Evolutionary conservation across 176 grass and related monocot species (phyloP), one percentile per base, ranked within the genome.

Genomic region (Calamus simplicifolius): DNA sequence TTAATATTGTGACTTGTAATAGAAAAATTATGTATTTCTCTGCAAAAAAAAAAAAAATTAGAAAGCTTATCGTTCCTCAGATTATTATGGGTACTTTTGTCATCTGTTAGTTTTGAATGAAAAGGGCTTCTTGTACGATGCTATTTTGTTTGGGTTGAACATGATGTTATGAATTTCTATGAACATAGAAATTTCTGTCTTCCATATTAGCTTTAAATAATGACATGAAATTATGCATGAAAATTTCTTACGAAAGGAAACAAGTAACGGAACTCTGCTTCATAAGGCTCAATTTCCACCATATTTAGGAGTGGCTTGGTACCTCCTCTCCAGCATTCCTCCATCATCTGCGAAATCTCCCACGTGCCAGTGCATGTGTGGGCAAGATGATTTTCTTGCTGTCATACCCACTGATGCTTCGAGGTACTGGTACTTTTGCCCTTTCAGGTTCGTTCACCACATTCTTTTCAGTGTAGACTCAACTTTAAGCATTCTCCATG

Each of bases 361-460:
- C 87, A 85, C 88, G 78, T 97, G 86, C 86, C 83, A 96, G 77
- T 85, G 74, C 25, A 97, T 69, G 86, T 63, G 75, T 88, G 4
- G 81, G 92, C 27, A 97, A 3, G 10, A 77, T 64, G 21, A 73
- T 54, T 77, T 67, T 81, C 68, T 65, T 74, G 56, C 69, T 73
- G 3, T 29, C 0, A 75, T 28, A 15, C 77, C 80, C 74, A 91
- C 79, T 29, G 72, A 62, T 30, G 73, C 57, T 70, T 91, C 87
- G 18, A 97, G 70, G 79, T 88, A 91, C 57, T 23, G 85, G 80
- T 15, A 85, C 27, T 59, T 91, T 97, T 27, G 92, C 87, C 1
- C 26, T 67, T 57, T 91, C 92, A 59, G 91, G 81, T 71, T 97
- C 84, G 62, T 87, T 79, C 8, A 72, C 77, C 49, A 97, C 78